Evolutionary conservation across 768 basidiomycete genomes (phyloP).

Genomic region (Tulasnella sp.): DNA sequence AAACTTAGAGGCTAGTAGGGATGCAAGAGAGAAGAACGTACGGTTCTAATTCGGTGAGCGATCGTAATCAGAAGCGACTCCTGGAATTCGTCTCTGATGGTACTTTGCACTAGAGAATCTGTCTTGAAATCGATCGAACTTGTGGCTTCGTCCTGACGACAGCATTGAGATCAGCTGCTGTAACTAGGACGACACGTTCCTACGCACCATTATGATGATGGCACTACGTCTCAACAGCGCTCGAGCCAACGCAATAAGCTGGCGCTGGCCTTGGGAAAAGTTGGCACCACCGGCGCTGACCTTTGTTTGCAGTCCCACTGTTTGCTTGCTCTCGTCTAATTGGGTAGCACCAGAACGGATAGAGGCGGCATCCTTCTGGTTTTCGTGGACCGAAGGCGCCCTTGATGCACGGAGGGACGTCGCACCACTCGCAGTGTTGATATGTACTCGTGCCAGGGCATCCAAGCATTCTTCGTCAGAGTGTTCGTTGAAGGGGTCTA

Average conservation of each 20-base stretch:
- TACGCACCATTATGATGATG: constrained; percentile 52
- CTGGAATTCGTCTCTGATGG: constrained; percentile 76
- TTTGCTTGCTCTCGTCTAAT: constrained; percentile 1
- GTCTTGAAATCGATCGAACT: constrained; percentile 80
- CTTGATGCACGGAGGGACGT: constrained; percentile 40
- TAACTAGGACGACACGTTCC: background rate
- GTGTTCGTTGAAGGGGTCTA: constrained; percentile 47
- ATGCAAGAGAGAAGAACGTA: background rate
- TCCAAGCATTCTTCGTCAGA: constrained; percentile 69
- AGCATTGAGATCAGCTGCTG: background rate
- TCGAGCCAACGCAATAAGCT: constrained; percentile 76
- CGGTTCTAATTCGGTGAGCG: constrained; percentile 45
- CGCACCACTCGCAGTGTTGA: constrained; percentile 43
- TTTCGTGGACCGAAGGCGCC: constrained; percentile 33
- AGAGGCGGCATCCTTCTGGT: background rate
- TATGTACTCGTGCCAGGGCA: constrained; percentile 68
- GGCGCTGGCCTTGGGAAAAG: constrained; percentile 86
- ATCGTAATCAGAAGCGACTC: constrained; percentile 41
- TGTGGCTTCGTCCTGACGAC: constrained; percentile 45
- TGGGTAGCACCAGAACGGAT: background rate
- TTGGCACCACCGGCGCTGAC: constrained; percentile 80
- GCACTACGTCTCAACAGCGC: constrained; percentile 55
- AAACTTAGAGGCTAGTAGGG: background rate
- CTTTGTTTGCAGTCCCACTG: constrained; percentile 56
- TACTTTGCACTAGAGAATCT: constrained; percentile 79